Percentiles rank a stretch among this genome's conserved stretches.
Evolutionary conservation across 1,284 basidiomycete species (phyloP).

Genomic region (Mycosarcoma maydis): DNA sequence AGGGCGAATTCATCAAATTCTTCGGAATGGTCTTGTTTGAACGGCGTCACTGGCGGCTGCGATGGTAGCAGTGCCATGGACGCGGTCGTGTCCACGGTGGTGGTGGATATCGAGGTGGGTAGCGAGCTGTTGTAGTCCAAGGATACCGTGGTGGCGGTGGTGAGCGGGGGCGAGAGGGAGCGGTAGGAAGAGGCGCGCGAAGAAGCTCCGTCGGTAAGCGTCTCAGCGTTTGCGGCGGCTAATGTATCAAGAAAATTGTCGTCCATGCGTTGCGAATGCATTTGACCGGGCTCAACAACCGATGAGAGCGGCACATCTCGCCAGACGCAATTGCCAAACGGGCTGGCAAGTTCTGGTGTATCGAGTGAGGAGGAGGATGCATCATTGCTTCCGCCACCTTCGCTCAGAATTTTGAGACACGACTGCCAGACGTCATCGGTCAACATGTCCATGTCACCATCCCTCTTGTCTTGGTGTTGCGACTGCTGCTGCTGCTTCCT

Average conservation of each 20-base stretch:
- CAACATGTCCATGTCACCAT: slow-evolving; percentile 2
- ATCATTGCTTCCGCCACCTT: neutral
- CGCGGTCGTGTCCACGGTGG: neutral
- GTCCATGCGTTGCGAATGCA: neutral
- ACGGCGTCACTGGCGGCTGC: neutral
- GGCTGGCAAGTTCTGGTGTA: neutral
- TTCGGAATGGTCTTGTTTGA: neutral
- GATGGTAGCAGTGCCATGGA: neutral
- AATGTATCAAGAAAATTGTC: slow-evolving; percentile 7
- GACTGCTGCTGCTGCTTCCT: slow-evolving; percentile 9
- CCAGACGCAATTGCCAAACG: neutral
- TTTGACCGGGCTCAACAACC: neutral
- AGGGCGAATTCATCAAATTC: neutral
- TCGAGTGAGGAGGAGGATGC: neutral
- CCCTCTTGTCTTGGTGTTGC: neutral
- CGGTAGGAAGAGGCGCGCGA: slow-evolving; percentile 19
- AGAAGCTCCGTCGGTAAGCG: neutral
- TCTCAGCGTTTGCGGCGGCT: neutral
- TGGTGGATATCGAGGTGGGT: neutral
- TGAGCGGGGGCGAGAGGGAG: slow-evolving; percentile 26
- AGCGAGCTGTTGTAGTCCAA: slow-evolving; percentile 10
- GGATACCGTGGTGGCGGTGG: slow-evolving; percentile 7
- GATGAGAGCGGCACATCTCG: neutral
- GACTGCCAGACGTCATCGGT: slow-evolving; percentile 36
- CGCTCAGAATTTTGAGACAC: slow-evolving; percentile 29